Conservation (phyloP, 192 early-diverging fungal species). For the Rhizophagus sp. region DNA sequence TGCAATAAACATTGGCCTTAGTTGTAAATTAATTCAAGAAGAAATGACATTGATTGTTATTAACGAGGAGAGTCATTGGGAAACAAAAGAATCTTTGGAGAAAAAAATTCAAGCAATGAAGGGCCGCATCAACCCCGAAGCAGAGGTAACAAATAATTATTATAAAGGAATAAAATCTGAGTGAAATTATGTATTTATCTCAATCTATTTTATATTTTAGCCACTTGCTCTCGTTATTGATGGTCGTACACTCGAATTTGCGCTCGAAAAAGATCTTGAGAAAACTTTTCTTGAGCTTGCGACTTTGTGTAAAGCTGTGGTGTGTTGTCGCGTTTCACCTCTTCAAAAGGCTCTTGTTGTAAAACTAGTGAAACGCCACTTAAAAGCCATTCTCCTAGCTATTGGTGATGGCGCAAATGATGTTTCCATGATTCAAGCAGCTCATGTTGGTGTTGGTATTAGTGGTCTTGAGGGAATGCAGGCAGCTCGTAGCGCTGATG, state of each 20-base stretch:
- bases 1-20: constrained; percentile 98
- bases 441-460: constrained; percentile 97
- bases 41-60: constrained; percentile 95
- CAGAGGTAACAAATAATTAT: constrained; percentile 33
- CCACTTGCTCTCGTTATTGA: constrained; percentile 95
- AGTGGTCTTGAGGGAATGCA: constrained; percentile 95
- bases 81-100: constrained; percentile 90
- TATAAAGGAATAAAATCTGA: neutral
- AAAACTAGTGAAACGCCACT: constrained; percentile 93
- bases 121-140: constrained; percentile 36
- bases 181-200: neutral
- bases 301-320: constrained; percentile 89
- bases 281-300: constrained; percentile 86
- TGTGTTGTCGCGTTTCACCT: constrained; percentile 98
- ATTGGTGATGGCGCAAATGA: constrained; percentile 99
- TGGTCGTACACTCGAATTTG: constrained; percentile 89
- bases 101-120: constrained; percentile 83
- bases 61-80: constrained; percentile 89
- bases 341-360: constrained; percentile 98
- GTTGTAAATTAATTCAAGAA: constrained; percentile 94
- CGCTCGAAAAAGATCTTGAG: constrained; percentile 85
- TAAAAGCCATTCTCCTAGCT: constrained; percentile 86
- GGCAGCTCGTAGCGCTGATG: constrained; percentile 94
- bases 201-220: constrained; percentile 18
- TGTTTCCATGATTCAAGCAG: constrained; percentile 99